Base-by-base conservation (phyloP, 768 basidiomycete genomes). In the Suillus luteus region DNA sequence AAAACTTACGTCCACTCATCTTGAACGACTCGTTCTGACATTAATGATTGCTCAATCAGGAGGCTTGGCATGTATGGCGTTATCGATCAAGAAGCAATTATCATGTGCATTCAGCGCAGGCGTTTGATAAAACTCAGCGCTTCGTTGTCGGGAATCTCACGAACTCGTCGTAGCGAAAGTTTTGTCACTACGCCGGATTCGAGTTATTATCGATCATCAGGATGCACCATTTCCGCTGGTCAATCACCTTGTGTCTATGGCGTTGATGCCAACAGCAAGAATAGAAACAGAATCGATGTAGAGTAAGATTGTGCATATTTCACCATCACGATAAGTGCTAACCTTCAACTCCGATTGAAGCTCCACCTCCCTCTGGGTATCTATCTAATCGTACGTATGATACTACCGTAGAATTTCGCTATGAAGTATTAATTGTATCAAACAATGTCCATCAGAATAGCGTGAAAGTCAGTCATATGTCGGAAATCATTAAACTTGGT, bases 1-100 rank as follows among this genome's bases (percentile, higher is more conserved):
- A 71, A 58, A 19, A 58, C 40, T 58, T 58, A 31, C 38, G 57
- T 58, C 27, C 10, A 58, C 40, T 58, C 17, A 58, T 57, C 38
- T 58, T 58, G 57, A 41, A 41, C 15, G 40, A 19, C 24, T 27
- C 57, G 24, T 41, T 58, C 38, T 58, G 38, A 31, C 38, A 41
- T 27, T 58, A 11, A 58, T 27, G 9, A 57, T 57, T 40, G 17
- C 38, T 58, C 40, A 27, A 58, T 41, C 57, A 58, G 57, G 57
- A 41, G 40, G 57, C 57, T 58, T 41, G 38, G 17, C 57, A 27
- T 41, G 27, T 41, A 19, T 24, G 40, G 27, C 40, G 17, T 58
- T 41, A 12, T 41, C 57, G 11, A 41, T 27, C 38, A 58, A 58
- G 40, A 31, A 58, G 40, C 40, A 41, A 27, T 14, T 27, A 27